Evolutionary conservation across 2,329 filamentous ascomycete genomes (phyloP).

Genomic region (Cladophialophora bantiana): DNA sequence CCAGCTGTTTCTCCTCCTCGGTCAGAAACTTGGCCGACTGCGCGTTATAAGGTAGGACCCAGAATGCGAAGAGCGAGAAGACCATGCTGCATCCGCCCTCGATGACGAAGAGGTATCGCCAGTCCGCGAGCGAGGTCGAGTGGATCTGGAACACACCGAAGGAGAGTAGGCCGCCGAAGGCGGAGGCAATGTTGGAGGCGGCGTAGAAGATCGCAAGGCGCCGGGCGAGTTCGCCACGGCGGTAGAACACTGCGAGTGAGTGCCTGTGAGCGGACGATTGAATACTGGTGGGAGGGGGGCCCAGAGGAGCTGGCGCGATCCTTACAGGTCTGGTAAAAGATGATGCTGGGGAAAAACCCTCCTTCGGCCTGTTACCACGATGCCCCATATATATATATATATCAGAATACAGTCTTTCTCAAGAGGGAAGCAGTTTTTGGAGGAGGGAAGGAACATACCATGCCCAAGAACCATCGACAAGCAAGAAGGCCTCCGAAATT

Average conservation of each 20-base stretch:
- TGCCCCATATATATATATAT: too few species aligned
- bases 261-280: neutral
- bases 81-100: slow-evolving; percentile 67
- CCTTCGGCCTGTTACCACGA: slow-evolving; percentile 12
- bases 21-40: slow-evolving; percentile 70
- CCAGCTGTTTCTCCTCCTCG: slow-evolving; percentile 70
- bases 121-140: slow-evolving; percentile 55
- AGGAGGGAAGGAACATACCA: slow-evolving; percentile 60
- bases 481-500: slow-evolving; percentile 70
- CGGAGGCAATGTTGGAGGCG: slow-evolving; percentile 74
- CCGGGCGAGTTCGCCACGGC: slow-evolving; percentile 72
- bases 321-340: slow-evolving; percentile 49
- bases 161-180: slow-evolving; percentile 66
- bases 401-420: too few species aligned
- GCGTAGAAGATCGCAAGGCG: slow-evolving; percentile 78
- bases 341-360: slow-evolving; percentile 29
- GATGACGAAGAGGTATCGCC: slow-evolving; percentile 64
- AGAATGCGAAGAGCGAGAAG: slow-evolving; percentile 70
- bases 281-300: neutral
- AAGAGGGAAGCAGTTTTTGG: slow-evolving; percentile 67
- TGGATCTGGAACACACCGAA: slow-evolving; percentile 68
- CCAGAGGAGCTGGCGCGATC: neutral
- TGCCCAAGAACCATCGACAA: slow-evolving; percentile 73
- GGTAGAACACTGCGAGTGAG: slow-evolving; percentile 65
- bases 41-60: slow-evolving; percentile 71